phyloP scores from a whole-genome alignment of 768 basidiomycete species.

The Psilocybe cubensis region DNA sequence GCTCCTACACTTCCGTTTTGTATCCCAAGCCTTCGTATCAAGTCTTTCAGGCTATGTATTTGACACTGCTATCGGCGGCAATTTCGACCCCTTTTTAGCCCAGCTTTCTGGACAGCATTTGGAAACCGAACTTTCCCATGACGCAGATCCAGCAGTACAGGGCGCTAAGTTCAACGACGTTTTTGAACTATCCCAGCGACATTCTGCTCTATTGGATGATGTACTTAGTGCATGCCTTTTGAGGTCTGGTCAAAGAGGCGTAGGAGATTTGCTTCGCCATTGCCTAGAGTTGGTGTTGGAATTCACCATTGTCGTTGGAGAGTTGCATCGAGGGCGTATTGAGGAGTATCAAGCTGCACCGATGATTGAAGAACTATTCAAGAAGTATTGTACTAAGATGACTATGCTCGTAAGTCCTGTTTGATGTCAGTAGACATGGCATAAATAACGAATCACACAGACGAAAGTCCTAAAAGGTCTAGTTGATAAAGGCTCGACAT shows the following conservation, averaged over 20 bases:
- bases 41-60: conserved; percentile 74
- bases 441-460: conserved; percentile 36
- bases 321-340: conserved; percentile 53
- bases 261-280: conserved; percentile 65
- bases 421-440: neutral
- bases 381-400: conserved; percentile 59
- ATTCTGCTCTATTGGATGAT: conserved; percentile 72
- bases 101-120: conserved; percentile 29
- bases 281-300: conserved; percentile 69
- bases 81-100: conserved; percentile 71
- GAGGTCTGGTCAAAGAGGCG: conserved; percentile 65
- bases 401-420: conserved; percentile 54
- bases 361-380: conserved; percentile 55
- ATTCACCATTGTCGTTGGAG: conserved; percentile 66
- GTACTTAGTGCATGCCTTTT: conserved; percentile 78
- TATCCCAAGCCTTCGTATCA: conserved; percentile 70
- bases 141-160: neutral
- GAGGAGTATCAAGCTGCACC: conserved; percentile 70
- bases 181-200: conserved; percentile 68
- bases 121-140: neutral
- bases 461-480: conserved; percentile 56
- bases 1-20: conserved; percentile 73
- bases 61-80: conserved; percentile 80
- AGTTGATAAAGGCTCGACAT: conserved; percentile 51
- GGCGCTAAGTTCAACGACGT: conserved; percentile 60